These are phyloP conservation scores for Apophysomyces ossiformis DNA, from an alignment of 371 early-diverging fungal genomes.

Conservation along the genomic window DNA sequence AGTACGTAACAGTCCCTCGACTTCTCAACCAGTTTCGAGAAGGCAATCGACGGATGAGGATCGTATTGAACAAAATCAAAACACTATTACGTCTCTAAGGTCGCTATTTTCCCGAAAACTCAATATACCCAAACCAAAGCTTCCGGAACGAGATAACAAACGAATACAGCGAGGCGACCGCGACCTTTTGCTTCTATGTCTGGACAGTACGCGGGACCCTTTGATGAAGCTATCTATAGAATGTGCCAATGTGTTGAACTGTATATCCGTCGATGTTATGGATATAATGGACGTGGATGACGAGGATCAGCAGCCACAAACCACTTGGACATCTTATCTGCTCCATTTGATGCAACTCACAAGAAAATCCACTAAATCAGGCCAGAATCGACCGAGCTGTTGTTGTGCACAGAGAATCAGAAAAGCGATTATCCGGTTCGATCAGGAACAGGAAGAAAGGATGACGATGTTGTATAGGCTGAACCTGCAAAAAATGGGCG, in stretches of 20 bases:
- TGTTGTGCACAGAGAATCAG: constrained; percentile 35
- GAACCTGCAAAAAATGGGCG: constrained; percentile 42
- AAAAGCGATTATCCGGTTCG: constrained; percentile 45
- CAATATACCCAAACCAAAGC: constrained; percentile 27
- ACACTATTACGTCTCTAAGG: constrained; percentile 40
- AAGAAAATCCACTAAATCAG: not conserved
- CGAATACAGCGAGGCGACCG: constrained; percentile 58
- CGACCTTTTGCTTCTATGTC: constrained; percentile 55
- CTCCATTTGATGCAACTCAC: constrained; percentile 4
- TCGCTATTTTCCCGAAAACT: constrained; percentile 29
- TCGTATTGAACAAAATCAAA: constrained; percentile 35
- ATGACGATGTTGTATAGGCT: constrained; percentile 46
- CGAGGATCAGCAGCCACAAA: constrained; percentile 41
- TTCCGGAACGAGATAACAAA: constrained; percentile 48
- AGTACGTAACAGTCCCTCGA: not conserved
- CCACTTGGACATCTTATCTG: constrained; percentile 9
- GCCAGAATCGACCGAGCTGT: not conserved
- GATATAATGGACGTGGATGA: constrained; percentile 51
- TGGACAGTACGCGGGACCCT: constrained; percentile 60
- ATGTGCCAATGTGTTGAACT: constrained; percentile 53
- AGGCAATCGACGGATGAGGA: constrained; percentile 16
- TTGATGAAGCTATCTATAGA: constrained; percentile 55
- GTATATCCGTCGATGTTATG: constrained; percentile 48
- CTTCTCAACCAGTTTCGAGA: not conserved
- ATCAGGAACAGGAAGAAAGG: constrained; percentile 49